Evolutionary conservation across 331 rosid genomes (phyloP), one percentile per base, ranked within the genome.

Genomic region (Spiraea crenata): DNA sequence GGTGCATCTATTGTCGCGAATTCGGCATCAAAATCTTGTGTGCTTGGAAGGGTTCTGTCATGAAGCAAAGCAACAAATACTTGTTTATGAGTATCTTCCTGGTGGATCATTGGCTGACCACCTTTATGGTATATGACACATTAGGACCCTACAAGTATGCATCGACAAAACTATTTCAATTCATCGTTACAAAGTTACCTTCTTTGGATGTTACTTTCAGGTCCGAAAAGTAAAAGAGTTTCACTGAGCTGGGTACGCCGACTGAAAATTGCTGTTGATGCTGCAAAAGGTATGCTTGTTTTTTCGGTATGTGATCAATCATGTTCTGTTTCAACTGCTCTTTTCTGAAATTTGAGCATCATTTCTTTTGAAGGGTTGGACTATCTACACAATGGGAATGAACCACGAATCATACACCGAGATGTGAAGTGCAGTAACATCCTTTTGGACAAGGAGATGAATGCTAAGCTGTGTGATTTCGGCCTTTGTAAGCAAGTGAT

Each of bases 391-490:
- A 93, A 93, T 64, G 98, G 95, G 57, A 90, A 84, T 19, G 96
- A 93, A 67, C 98, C 96, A 7, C 72, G 97, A 83, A 89, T 93
- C 79, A 93, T 93, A 76, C 98, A 93, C 71, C 90, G 97, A 4
- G 98, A 93, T 64, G 83, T 93, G 34, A 93, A 93, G 89, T 90
- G 98, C 76, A 85, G 97, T 66, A 90, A 93, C 45, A 93, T 93
- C 47, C 96, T 93, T 61, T 75, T 90, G 87, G 98, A 93, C 50
- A 74, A 51, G 82, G 97, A 90, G 50, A 83, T 90, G 98, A 90
- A 93, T 82, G 98, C 87, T 35, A 93, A 93, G 71, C 86, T 93
- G 56, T 87, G 97, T 82, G 98, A 93, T 70, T 93, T 93, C 72
- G 98, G 98, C 74, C 90, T 93, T 61, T 93, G 89, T n/a, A 90